phyloP scores from a whole-genome alignment of 2,329 filamentous ascomycete genomes.

The Septoria linicola region DNA sequence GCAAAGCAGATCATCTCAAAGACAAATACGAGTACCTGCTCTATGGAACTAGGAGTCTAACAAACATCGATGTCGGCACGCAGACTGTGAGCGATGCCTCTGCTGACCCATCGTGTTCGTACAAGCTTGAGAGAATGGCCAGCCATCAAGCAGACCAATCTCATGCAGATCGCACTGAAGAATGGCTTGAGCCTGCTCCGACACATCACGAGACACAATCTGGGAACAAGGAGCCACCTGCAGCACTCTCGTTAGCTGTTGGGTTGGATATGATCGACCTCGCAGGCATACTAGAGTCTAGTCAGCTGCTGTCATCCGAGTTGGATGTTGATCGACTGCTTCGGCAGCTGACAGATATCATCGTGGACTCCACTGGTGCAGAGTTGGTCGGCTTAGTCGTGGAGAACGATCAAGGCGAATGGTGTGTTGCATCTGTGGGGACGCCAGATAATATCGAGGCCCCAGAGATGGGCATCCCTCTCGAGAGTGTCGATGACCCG shows the following conservation, averaged over 20 bases:
- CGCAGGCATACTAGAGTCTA: constrained; percentile 74
- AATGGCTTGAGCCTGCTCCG: constrained; percentile 47
- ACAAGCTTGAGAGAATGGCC: constrained; percentile 47
- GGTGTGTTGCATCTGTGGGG: constrained; percentile 73
- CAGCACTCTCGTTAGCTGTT: constrained; percentile 55
- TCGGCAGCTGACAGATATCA: constrained; percentile 78
- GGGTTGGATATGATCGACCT: constrained; percentile 78
- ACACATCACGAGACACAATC: constrained; percentile 36
- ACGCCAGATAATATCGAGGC: constrained; percentile 69
- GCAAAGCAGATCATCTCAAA: constrained; percentile 67
- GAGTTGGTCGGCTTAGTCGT: constrained; percentile 72
- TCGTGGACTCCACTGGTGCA: constrained; percentile 73
- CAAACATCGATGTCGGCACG: constrained; percentile 62
- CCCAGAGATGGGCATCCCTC: constrained; percentile 63
- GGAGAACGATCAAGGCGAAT: constrained; percentile 63
- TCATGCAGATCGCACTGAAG: constrained; percentile 49
- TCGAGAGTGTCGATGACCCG: constrained; percentile 62
- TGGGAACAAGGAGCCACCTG: constrained; percentile 33
- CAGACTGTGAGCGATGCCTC: constrained; percentile 66
- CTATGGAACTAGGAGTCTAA: constrained; percentile 60
- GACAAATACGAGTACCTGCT: constrained; percentile 67
- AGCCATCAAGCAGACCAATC: constrained; percentile 41
- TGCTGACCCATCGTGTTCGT: constrained; percentile 40
- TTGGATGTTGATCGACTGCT: constrained; percentile 72
- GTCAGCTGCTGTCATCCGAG: constrained; percentile 76